Conservation (phyloP, 176 grass and related monocot genomes). For the Canna indica region DNA sequence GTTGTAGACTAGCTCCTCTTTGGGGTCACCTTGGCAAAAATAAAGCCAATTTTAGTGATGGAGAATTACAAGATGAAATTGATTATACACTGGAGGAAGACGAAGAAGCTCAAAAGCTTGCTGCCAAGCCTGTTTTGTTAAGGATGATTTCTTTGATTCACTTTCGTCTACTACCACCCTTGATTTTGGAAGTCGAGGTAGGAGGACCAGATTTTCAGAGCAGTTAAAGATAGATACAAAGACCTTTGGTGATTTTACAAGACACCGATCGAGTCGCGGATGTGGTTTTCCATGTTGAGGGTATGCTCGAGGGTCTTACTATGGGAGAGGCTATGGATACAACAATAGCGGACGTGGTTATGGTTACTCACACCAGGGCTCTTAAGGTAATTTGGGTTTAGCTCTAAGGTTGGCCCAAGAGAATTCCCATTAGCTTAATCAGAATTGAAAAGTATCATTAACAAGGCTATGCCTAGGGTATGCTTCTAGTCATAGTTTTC, state of each 20-base stretch:
- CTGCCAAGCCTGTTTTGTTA: constrained; percentile 55
- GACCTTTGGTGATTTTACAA: constrained; percentile 69
- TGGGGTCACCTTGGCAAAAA: constrained; percentile 75
- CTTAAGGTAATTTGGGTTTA: constrained; percentile 16
- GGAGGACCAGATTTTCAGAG: constrained; percentile 46
- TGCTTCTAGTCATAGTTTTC: background rate
- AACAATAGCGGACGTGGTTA: constrained; percentile 32
- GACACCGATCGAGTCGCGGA: constrained; percentile 43
- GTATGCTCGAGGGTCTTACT: constrained; percentile 40
- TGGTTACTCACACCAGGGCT: constrained; percentile 18
- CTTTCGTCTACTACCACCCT: constrained; percentile 52
- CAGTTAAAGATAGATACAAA: constrained; percentile 61
- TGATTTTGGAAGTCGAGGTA: constrained; percentile 44
- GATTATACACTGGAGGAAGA: constrained; percentile 44
- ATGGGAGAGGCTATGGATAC: constrained; percentile 46
- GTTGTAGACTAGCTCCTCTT: constrained; percentile 38
- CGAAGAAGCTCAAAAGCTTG: constrained; percentile 38
- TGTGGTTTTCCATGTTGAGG: constrained; percentile 46
- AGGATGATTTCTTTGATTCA: constrained; percentile 84
- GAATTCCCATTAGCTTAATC: background rate
- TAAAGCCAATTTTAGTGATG: constrained; percentile 54
- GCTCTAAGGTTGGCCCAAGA: background rate
- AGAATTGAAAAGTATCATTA: background rate
- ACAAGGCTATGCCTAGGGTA: background rate
- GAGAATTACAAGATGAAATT: constrained; percentile 51